phyloP scores from a whole-genome alignment of 2,329 filamentous ascomycete genomes.

The Hortaea werneckii region DNA sequence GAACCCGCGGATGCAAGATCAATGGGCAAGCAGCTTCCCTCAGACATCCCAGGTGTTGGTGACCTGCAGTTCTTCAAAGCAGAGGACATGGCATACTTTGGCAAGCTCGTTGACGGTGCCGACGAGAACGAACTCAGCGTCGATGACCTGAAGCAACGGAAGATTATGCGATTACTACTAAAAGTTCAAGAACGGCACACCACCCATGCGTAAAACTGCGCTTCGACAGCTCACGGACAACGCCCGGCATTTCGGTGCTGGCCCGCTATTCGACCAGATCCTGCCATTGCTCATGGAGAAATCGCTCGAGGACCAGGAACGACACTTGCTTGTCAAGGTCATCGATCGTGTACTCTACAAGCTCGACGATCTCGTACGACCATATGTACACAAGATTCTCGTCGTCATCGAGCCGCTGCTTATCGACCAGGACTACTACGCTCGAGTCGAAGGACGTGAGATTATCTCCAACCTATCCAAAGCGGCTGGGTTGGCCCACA shows the following conservation, averaged over 20 bases:
- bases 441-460: conserved; percentile 92
- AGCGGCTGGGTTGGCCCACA: conserved; percentile 89
- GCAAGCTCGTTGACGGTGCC: conserved; percentile 87
- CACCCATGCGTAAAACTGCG: conserved; percentile 96
- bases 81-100: conserved; percentile 98
- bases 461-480: conserved; percentile 98
- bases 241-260: conserved; percentile 88
- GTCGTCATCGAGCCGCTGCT: conserved; percentile 98
- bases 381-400: conserved; percentile 95
- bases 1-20: conserved; percentile 76
- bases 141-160: conserved; percentile 92
- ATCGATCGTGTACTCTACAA: conserved; percentile 98
- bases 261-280: conserved; percentile 92
- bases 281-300: conserved; percentile 96
- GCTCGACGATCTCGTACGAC: conserved; percentile 88
- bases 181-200: conserved; percentile 99
- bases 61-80: conserved; percentile 97
- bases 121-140: conserved; percentile 88
- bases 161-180: conserved; percentile 92
- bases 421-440: conserved; percentile 99
- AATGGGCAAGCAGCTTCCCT: conserved; percentile 82
- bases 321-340: conserved; percentile 95
- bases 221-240: conserved; percentile 96
- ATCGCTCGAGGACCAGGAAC: conserved; percentile 92
- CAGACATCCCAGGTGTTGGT: conserved; percentile 89